Percentiles rank a stretch among this genome's conserved stretches.
Conservation (phyloP, 768 basidiomycete species). For the Agrocybe praecox region DNA sequence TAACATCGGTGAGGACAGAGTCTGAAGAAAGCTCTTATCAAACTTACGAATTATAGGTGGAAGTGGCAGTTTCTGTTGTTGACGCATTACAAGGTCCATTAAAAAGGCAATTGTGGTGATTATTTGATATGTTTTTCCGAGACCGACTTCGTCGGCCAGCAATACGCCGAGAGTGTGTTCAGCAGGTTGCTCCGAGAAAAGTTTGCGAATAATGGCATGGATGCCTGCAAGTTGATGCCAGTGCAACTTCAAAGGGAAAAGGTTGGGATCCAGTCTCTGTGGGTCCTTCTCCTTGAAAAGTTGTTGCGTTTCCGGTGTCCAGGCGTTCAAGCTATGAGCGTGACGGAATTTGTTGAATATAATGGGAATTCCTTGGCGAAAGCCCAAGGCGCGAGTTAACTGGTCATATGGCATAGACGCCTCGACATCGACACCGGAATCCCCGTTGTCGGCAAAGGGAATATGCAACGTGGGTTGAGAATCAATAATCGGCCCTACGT, state of each 20-base stretch:
- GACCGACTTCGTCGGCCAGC: slow-evolving; percentile 30
- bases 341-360: slow-evolving; percentile 23
- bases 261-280: not conserved
- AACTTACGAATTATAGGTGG: slow-evolving; percentile 25
- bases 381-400: slow-evolving; percentile 18
- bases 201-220: slow-evolving; percentile 18
- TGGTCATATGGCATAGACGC: not conserved
- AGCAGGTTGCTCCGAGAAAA: slow-evolving; percentile 4
- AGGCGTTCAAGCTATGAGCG: slow-evolving; percentile 17
- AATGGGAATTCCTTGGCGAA: slow-evolving; percentile 13
- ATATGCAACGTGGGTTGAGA: not conserved
- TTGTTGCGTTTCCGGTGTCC: slow-evolving; percentile 7
- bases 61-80: not conserved
- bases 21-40: not conserved
- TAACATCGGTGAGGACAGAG: not conserved
- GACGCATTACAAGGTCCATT: slow-evolving; percentile 2
- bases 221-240: slow-evolving; percentile 30
- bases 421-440: slow-evolving; percentile 27
- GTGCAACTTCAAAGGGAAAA: slow-evolving; percentile 10
- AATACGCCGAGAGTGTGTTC: slow-evolving; percentile 16
- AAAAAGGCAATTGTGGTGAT: slow-evolving; percentile 21
- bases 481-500: not conserved
- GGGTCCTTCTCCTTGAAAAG: not conserved
- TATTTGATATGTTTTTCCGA: slow-evolving; percentile 28
- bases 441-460: slow-evolving; percentile 2